Base-by-base conservation (phyloP, 2,329 filamentous ascomycete species). In the Xylariaceae sp. region DNA sequence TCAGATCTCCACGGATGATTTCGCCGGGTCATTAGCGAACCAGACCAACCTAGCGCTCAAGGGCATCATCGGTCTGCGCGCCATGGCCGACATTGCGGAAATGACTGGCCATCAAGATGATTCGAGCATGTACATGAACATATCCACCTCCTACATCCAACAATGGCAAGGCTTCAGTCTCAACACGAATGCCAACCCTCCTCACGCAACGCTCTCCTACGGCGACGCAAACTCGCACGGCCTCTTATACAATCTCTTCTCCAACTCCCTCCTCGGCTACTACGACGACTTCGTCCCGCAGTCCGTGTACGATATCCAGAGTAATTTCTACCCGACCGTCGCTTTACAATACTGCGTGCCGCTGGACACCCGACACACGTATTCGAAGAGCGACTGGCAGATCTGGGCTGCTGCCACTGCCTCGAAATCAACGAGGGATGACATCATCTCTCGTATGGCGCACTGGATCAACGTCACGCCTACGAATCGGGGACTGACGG, bases 331-430 rank as follows among this genome's bases (percentile, higher is more conserved):
- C 74, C 76, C 79, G 43, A 80, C 80, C 7, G 82, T 88, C 2
- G 81, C 85, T 50, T 83, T 87, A 58, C 81, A 84, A 65, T 94
- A 89, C 70, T 90, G 89, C n/a, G 78, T 95, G 0, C 86, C 89
- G 0, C 83, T 95, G 7, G 90, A 95, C 73, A 86, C 82, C 45
- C 83, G 90, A 47, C 88, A 94, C 72, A 74, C 85, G 1, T 92
- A 90, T 73, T 88, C 89, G 59, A 95, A 95, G 73, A 84, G 83
- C 0, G 90, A 95, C 73, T 95, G 90, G 90, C 84, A 91, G 67
- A 84, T 94, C 68, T 91, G 91, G 73, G 82, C 83, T 4, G 90
- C 90, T n/a, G 86, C 89, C 7, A 85, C 91, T 8, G 80, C 88
- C 0, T 78, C 77, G 42, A 70, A 76, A 51, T 70, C 76, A 32